phyloP scores from a whole-genome alignment of 768 basidiomycete species.

The Lactarius sp. region DNA sequence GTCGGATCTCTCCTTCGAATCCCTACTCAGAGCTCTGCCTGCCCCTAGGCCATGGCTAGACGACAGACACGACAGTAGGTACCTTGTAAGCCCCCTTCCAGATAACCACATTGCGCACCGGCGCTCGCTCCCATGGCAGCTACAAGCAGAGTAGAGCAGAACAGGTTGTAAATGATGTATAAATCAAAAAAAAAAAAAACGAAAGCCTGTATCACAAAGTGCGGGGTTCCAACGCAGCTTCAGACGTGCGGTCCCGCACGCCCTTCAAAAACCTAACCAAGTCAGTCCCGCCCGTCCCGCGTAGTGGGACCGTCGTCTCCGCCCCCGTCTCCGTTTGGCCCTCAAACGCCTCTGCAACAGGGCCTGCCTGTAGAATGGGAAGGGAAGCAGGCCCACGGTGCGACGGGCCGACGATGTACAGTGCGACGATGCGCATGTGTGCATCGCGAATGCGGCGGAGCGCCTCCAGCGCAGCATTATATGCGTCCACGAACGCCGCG shows the following conservation, averaged over 20 bases:
- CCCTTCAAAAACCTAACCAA: conserved; percentile 53
- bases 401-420: conserved; percentile 53
- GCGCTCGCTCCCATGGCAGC: neutral
- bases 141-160: neutral
- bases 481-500: conserved; percentile 34
- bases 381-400: conserved; percentile 26
- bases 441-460: conserved; percentile 54
- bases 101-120: too few species aligned
- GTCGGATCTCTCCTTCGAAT: too few species aligned
- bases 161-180: neutral
- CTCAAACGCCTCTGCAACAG: neutral
- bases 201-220: neutral
- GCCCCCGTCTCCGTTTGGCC: neutral
- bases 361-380: neutral
- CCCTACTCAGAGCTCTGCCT: too few species aligned
- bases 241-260: conserved; percentile 47
- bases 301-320: conserved; percentile 30
- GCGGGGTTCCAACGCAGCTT: conserved; percentile 30
- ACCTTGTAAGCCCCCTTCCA: too few species aligned
- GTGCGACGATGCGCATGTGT: conserved; percentile 51
- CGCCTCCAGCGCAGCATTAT: conserved; percentile 46
- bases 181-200: neutral
- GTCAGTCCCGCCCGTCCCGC: conserved; percentile 56
- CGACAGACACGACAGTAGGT: too few species aligned
- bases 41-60: too few species aligned